phyloP scores from a whole-genome alignment of 495 filamentous ascomycete species.

The Aspergillus kassunensis region DNA sequence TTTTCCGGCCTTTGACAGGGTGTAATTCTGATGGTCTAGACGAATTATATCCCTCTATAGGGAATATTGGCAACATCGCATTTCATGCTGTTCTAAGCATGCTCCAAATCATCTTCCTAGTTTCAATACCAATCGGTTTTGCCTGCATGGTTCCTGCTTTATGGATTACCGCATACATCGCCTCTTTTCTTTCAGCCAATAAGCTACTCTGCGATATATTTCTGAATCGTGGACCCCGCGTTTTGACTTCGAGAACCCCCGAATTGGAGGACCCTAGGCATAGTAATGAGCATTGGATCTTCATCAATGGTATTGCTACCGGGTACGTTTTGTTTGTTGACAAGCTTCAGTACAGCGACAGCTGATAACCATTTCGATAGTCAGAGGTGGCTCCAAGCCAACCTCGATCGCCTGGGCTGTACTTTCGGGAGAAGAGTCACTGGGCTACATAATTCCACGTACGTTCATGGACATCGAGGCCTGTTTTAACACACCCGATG shows the following conservation, averaged over 20 bases:
- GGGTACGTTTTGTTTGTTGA: constrained; percentile 19
- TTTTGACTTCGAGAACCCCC: constrained; percentile 26
- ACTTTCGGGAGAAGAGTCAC: constrained; percentile 72
- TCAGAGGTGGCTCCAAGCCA: constrained; percentile 53
- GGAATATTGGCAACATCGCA: constrained; percentile 46
- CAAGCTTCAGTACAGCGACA: not conserved
- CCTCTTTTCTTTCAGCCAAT: constrained; percentile 42
- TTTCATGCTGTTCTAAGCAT: constrained; percentile 50
- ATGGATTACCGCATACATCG: constrained; percentile 41
- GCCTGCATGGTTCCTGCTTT: constrained; percentile 44
- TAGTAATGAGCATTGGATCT: constrained; percentile 36
- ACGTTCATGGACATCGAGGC: constrained; percentile 8
- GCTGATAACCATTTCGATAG: constrained; percentile 15
- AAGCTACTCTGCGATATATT: constrained; percentile 40
- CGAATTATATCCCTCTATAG: constrained; percentile 51
- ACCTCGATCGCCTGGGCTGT: constrained; percentile 65
- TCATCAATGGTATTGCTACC: constrained; percentile 35
- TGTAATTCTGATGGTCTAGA: constrained; percentile 39
- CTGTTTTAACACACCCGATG: not conserved
- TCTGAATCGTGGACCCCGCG: constrained; percentile 36
- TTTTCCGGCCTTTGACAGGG: constrained; percentile 51
- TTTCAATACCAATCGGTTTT: constrained; percentile 45
- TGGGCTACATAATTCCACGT: constrained; percentile 83
- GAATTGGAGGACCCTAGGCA: constrained; percentile 18
- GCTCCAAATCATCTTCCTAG: constrained; percentile 30